Conservation (phyloP, 2,329 filamentous ascomycete species). For the Mollisia scopiformis region DNA sequence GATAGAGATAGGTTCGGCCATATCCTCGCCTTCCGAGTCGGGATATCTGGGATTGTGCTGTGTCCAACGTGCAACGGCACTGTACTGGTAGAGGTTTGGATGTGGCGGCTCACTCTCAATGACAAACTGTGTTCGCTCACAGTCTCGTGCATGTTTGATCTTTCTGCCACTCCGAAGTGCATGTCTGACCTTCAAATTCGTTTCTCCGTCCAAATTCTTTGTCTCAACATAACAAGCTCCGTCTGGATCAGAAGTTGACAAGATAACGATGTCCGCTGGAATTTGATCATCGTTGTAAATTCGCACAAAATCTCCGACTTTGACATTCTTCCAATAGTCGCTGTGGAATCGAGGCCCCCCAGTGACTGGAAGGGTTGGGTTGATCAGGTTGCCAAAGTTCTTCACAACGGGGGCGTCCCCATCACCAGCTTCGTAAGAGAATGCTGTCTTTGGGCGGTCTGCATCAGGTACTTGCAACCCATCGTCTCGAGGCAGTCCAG, state of each 20-base stretch:
- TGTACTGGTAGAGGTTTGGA: conserved; percentile 94
- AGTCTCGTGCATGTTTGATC: conserved; percentile 88
- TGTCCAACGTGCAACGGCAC: conserved; percentile 83
- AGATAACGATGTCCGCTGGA: conserved; percentile 88
- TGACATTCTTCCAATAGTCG: conserved; percentile 92
- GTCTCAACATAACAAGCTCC: conserved; percentile 97
- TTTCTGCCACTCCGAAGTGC: conserved; percentile 83
- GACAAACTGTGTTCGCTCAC: conserved; percentile 83
- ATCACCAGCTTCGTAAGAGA: conserved; percentile 44
- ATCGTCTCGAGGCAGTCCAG: conserved; percentile 53
- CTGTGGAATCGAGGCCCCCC: conserved; percentile 86
- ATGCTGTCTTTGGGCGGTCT: conserved; percentile 39
- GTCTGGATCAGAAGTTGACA: conserved; percentile 91
- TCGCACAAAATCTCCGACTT: conserved; percentile 94
- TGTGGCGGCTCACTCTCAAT: conserved; percentile 92
- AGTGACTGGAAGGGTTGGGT: conserved; percentile 65
- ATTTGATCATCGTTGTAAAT: conserved; percentile 96
- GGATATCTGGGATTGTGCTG: conserved; percentile 69
- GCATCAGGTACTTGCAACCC: conserved; percentile 33
- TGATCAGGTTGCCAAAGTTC: conserved; percentile 71
- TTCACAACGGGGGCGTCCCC: conserved; percentile 38
- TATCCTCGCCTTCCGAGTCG: conserved; percentile 67
- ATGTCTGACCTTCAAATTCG: conserved; percentile 93
- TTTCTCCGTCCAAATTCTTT: conserved; percentile 97
- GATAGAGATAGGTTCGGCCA: conserved; percentile 92